These are phyloP conservation scores for Stygiomarasmius scandens DNA, from an alignment of 1,284 basidiomycete species.

Conservation along the genomic window DNA sequence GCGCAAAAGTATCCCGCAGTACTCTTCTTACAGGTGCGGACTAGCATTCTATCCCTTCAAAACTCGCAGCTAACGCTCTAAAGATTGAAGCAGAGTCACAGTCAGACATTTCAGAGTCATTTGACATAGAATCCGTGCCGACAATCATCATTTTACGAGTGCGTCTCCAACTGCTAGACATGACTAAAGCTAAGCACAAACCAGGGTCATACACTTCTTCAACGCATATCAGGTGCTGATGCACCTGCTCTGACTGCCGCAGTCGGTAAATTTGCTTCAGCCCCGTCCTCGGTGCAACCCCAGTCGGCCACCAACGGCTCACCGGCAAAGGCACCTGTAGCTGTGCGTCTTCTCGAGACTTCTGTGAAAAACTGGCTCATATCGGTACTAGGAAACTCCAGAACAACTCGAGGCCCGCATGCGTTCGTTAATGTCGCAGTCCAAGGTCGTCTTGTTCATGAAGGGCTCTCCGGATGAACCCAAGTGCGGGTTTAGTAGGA, in stretches of 20 bases:
- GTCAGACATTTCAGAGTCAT: conserved; percentile 90
- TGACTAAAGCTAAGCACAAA: conserved; percentile 40
- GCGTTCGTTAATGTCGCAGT: conserved; percentile 68
- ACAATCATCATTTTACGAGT: conserved; percentile 85
- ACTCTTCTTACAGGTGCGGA: conserved; percentile 76
- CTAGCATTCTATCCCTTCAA: too few relatives aligned
- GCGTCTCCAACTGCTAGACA: conserved; percentile 22
- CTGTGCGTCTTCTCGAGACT: conserved; percentile 8
- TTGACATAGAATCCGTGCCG: conserved; percentile 92
- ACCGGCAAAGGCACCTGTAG: conserved; percentile 38
- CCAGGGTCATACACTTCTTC: conserved; percentile 93
- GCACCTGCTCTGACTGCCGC: conserved; percentile 67
- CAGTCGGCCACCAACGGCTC: conserved; percentile 45
- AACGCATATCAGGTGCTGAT: conserved; percentile 84
- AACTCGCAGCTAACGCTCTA: neutral
- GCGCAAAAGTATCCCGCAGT: conserved; percentile 71
- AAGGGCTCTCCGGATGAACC: conserved; percentile 89
- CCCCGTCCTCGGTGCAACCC: conserved; percentile 34
- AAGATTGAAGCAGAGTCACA: conserved; percentile 92
- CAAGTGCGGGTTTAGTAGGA: conserved; percentile 92
- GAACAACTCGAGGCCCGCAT: conserved; percentile 71
- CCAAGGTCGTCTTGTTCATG: conserved; percentile 92
- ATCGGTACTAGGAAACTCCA: too few relatives aligned
- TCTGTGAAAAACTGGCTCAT: too few relatives aligned
- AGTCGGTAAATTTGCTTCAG: conserved; percentile 57